Base-by-base conservation (phyloP, 495 filamentous ascomycete species). In the Staphylotrichum longicolle region DNA sequence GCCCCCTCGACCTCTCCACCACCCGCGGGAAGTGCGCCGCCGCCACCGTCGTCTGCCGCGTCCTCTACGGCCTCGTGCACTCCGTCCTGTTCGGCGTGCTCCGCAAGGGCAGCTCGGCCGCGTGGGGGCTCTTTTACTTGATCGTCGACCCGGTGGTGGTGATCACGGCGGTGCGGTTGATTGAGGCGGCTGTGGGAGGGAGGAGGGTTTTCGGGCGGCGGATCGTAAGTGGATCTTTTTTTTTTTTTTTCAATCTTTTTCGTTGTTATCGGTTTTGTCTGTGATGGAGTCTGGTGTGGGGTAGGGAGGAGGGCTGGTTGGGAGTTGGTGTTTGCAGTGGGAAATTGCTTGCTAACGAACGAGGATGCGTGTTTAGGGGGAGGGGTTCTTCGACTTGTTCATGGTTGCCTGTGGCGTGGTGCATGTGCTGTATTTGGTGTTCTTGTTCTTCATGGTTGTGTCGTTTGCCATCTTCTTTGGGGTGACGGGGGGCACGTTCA, bases 361-460 rank as follows among this genome's bases (percentile, higher is more conserved):
- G 20, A 1, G 20, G 20, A 27, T 27, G 20, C 1, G 1, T 27
- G 6, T 34, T 9, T n/a, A 57, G 54, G 54, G 42, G n/a, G 41
- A 46, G 15, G 15, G 54, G 9, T 46, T 46, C 12, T 57, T 57
- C 7, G 56, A 58, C 0, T 3, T 12, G 8, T 50, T 58, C 7
- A 35, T 58, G 15, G 34, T 1, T 4, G 15, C 8, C 7, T 39
- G 32, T 12, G 45, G 4, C 2, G 20, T 50, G 8, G 33, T 42
- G 35, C 55, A 58, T n/a, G 55, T 49, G 14, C 30, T 58, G 45
- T 58, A 48, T n/a, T 9, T 50, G 15, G n/a, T 47, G 11, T 7
- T 58, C 15, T 33, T 49, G 30, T 4, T 58, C 6, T 4, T 40
- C 5, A 33, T 12, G 1, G 12, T 58, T 32, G 45, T 50, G 11